Percentiles rank a stretch among this genome's conserved stretches.
These are phyloP conservation scores for Phytophthora sp. DNA, from an alignment of 352 stramenopile genomes.

Conservation along the genomic window DNA sequence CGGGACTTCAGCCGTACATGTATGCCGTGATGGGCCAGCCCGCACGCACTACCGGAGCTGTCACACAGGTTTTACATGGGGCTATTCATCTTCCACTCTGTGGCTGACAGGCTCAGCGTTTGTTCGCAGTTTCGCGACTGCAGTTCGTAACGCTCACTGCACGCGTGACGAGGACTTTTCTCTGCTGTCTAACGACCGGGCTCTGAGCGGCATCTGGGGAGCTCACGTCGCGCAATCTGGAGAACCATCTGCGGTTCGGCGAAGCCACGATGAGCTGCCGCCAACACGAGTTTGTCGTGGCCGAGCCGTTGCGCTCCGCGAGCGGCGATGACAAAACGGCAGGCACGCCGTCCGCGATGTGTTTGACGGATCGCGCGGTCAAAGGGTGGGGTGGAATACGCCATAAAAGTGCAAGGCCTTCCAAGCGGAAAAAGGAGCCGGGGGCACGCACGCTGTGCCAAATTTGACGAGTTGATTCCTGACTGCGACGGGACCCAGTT, in stretches of 20 bases:
- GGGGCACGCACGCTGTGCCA: too few relatives aligned
- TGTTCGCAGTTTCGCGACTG: conserved; percentile 5
- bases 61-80: too few relatives aligned
- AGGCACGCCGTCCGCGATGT: conserved; percentile 6
- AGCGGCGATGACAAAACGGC: conserved; percentile 3
- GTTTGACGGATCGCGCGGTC: too few relatives aligned
- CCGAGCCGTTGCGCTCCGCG: too few relatives aligned
- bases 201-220: neutral
- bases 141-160: conserved; percentile 26
- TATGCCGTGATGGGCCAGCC: too few relatives aligned
- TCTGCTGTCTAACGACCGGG: neutral
- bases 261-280: conserved; percentile 15
- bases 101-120: too few relatives aligned
- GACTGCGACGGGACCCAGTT: neutral
- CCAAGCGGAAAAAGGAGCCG: conserved; percentile 1
- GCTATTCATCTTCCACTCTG: too few relatives aligned
- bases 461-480: conserved; percentile 5
- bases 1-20: too few relatives aligned
- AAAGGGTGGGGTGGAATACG: conserved; percentile 27
- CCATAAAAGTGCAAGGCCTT: conserved; percentile 23
- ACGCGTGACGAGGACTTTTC: conserved; percentile 22
- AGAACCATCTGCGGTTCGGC: conserved; percentile 4
- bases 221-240: neutral
- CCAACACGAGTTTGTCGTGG: neutral
- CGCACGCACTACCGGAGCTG: too few relatives aligned